Conservation (phyloP, 2,329 filamentous ascomycete genomes). For the Chrysoporthe deuterocubensis region DNA sequence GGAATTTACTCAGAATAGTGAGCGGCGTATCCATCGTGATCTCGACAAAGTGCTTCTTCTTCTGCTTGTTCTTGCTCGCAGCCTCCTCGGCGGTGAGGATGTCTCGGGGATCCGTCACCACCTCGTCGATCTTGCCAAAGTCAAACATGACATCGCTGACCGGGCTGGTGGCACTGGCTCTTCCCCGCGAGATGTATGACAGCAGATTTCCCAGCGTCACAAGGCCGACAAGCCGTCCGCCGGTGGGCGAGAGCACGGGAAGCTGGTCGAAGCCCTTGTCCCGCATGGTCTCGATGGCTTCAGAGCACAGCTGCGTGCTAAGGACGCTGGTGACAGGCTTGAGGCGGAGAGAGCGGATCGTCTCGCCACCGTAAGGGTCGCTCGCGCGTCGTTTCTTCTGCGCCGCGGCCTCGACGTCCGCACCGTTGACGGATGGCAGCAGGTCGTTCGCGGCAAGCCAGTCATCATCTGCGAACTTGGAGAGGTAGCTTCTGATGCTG, state of each 20-base stretch:
- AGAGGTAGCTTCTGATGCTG: slow-evolving; percentile 95
- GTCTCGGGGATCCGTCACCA: slow-evolving; percentile 84
- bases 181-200: slow-evolving; percentile 83
- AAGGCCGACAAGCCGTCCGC: slow-evolving; percentile 80
- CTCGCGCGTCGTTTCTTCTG: slow-evolving; percentile 46
- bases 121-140: slow-evolving; percentile 84
- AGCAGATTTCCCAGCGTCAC: slow-evolving; percentile 95
- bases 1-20: slow-evolving; percentile 83
- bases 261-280: slow-evolving; percentile 98
- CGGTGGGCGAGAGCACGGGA: slow-evolving; percentile 76
- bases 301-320: slow-evolving; percentile 72
- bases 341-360: slow-evolving; percentile 79
- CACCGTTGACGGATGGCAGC: slow-evolving; percentile 60
- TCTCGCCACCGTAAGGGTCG: slow-evolving; percentile 78
- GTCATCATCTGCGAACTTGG: slow-evolving; percentile 98
- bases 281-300: slow-evolving; percentile 96
- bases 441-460: slow-evolving; percentile 98
- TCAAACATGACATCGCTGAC: slow-evolving; percentile 96
- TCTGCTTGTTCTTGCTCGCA: slow-evolving; percentile 50
- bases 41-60: slow-evolving; percentile 82
- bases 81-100: slow-evolving; percentile 49
- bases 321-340: slow-evolving; percentile 91
- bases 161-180: slow-evolving; percentile 72
- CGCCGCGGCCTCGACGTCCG: slow-evolving; percentile 50
- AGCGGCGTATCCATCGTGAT: slow-evolving; percentile 91